Conservation (phyloP, 2,329 filamentous ascomycete species). For the Neofusicoccum parvum region DNA sequence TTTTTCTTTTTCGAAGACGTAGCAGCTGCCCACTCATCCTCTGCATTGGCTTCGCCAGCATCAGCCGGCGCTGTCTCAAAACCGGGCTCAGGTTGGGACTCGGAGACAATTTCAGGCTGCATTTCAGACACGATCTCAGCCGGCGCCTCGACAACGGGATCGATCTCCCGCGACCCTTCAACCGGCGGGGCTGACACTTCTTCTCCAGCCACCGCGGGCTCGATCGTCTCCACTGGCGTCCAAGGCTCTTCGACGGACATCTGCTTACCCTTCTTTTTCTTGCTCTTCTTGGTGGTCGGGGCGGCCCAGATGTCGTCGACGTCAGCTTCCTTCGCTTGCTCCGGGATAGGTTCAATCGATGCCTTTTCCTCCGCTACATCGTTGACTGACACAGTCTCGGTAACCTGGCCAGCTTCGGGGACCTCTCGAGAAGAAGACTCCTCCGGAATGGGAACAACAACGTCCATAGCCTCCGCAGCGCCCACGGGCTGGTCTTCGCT, state of each 20-base stretch:
- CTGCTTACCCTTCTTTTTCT: constrained; percentile 19
- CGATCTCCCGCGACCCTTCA: background rate
- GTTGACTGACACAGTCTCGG: background rate
- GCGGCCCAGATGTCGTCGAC: constrained; percentile 7
- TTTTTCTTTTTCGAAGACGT: background rate
- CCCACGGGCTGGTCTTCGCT: background rate
- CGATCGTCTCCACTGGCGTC: background rate
- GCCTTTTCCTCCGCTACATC: background rate
- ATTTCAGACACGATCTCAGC: background rate
- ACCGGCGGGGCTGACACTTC: background rate
- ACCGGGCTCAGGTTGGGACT: too few species aligned
- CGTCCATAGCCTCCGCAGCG: too few species aligned
- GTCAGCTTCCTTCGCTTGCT: constrained; percentile 14
- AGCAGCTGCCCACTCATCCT: constrained; percentile 2
- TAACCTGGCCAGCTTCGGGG: background rate
- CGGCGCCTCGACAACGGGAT: background rate
- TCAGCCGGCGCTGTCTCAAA: background rate
- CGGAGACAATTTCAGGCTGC: background rate
- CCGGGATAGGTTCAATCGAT: background rate
- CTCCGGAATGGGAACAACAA: background rate
- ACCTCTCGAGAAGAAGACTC: background rate
- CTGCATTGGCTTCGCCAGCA: background rate
- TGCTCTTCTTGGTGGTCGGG: background rate
- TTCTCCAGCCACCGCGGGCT: background rate
- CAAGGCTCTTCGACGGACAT: constrained; percentile 8